A percentile compares a stretch with the other conserved stretches of the same genome.
phyloP scores from a whole-genome alignment of 805 yeast species.

The Yarrowia phangngaensis region DNA sequence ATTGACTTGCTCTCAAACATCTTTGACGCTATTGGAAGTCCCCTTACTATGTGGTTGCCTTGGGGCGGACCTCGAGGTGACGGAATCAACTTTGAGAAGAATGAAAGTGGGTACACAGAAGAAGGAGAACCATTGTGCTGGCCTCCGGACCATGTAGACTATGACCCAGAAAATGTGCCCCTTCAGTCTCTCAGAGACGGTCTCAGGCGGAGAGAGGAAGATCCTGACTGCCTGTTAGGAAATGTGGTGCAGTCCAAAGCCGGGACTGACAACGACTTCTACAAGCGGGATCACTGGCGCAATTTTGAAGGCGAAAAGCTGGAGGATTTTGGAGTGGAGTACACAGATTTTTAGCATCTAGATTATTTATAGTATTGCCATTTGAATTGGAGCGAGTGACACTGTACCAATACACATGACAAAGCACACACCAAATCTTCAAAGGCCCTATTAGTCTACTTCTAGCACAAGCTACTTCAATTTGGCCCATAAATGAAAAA shows the following conservation, averaged over 20 bases:
- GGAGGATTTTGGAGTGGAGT: constrained; percentile 84
- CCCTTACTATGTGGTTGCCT: constrained; percentile 61
- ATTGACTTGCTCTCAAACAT: constrained; percentile 57
- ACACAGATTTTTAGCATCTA: constrained; percentile 2
- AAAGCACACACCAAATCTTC: not conserved
- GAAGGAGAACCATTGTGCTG: constrained; percentile 59
- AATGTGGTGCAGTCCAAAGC: not conserved
- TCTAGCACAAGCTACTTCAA: no score
- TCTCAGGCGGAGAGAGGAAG: constrained; percentile 13
- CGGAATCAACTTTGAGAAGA: constrained; percentile 57
- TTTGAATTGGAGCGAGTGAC: constrained; percentile 33
- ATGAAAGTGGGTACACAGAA: constrained; percentile 44
- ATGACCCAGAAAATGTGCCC: constrained; percentile 1
- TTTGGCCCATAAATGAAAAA: no score
- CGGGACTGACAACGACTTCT: constrained; percentile 28
- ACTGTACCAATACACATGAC: constrained; percentile 51
- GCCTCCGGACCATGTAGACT: constrained; percentile 75
- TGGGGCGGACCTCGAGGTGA: constrained; percentile 59
- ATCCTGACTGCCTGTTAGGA: constrained; percentile 21
- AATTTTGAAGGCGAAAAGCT: constrained; percentile 81
- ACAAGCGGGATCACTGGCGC: constrained; percentile 54
- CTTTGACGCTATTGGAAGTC: constrained; percentile 52
- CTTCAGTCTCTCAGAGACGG: constrained; percentile 2
- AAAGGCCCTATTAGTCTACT: not conserved
- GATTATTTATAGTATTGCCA: constrained; percentile 22